Conservation (phyloP, 2,329 filamentous ascomycete species). For the Pseudogymnoascus sp. region DNA sequence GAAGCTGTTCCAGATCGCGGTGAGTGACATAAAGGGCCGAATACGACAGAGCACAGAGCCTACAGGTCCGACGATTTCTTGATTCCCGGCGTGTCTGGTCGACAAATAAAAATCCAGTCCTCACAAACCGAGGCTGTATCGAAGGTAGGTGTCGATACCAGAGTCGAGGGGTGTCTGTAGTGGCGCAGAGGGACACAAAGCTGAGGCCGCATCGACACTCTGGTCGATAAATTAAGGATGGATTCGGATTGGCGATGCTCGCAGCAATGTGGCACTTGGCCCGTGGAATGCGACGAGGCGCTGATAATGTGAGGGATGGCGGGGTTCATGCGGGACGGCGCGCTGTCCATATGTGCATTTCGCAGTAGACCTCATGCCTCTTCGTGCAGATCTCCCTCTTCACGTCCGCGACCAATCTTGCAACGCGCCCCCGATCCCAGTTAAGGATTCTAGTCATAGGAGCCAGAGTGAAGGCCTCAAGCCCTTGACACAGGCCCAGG, state of each 20-base stretch:
- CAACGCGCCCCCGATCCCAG: conserved; percentile 57
- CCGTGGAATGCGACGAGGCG: not conserved
- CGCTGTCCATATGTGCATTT: conserved; percentile 43
- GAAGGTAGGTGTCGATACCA: not conserved
- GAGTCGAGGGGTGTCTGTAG: not conserved
- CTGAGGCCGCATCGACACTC: not conserved
- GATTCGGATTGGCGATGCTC: not conserved
- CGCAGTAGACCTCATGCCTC: conserved; percentile 65
- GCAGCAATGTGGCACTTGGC: not conserved
- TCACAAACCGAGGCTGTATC: not conserved
- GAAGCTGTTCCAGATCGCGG: not conserved
- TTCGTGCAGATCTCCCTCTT: conserved; percentile 62
- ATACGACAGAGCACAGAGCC: not conserved
- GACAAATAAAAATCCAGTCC: not conserved
- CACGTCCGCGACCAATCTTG: conserved; percentile 53
- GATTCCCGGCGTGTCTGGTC: not conserved
- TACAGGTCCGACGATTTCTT: not conserved
- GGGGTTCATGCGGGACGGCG: conserved; percentile 19
- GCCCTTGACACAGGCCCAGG: conserved; percentile 62
- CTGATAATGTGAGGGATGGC: not conserved
- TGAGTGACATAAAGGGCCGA: conserved; percentile 2
- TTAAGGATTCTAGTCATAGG: conserved; percentile 61
- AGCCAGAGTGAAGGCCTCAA: conserved; percentile 66
- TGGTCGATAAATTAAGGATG: not conserved
- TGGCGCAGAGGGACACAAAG: not conserved